Evolutionary conservation across 2,329 filamentous ascomycete genomes (phyloP).

Genomic region (Aureobasidium sp.): DNA sequence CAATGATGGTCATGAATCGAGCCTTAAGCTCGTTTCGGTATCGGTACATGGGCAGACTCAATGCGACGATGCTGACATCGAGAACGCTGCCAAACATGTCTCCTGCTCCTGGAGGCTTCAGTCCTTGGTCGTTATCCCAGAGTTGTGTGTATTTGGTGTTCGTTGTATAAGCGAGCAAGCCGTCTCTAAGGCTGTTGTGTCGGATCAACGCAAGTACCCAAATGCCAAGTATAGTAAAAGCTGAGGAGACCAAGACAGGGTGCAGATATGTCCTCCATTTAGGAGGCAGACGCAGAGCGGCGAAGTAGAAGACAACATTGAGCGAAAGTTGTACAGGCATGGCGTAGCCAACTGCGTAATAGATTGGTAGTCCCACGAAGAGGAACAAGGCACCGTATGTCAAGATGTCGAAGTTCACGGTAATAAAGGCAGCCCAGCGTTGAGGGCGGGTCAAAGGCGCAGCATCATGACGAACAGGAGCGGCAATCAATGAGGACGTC

Average conservation of each 20-base stretch:
- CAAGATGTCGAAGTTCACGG: slow-evolving; percentile 40
- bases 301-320: slow-evolving; percentile 48
- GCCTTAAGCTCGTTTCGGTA: slow-evolving; percentile 49
- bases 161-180: slow-evolving; percentile 46
- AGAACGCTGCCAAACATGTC: slow-evolving; percentile 50
- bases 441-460: slow-evolving; percentile 42
- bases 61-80: slow-evolving; percentile 52
- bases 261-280: slow-evolving; percentile 49
- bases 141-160: slow-evolving; percentile 48
- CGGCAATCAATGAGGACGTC: neutral
- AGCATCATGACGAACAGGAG: slow-evolving; percentile 35
- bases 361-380: slow-evolving; percentile 49
- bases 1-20: slow-evolving; percentile 45
- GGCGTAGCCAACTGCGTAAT: slow-evolving; percentile 47
- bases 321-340: slow-evolving; percentile 41
- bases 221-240: slow-evolving; percentile 46
- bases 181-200: slow-evolving; percentile 35
- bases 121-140: slow-evolving; percentile 35
- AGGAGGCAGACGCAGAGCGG: slow-evolving; percentile 43
- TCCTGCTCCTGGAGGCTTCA: slow-evolving; percentile 46
- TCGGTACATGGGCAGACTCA: slow-evolving; percentile 56
- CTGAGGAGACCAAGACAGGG: slow-evolving; percentile 51
- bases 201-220: slow-evolving; percentile 47
- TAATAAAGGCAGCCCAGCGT: slow-evolving; percentile 45
- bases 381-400: slow-evolving; percentile 43